A percentile compares a stretch with the other conserved stretches of the same genome.
Evolutionary conservation across 2,329 filamentous ascomycete species (phyloP).

Genomic region (Lizonia empirigonia): DNA sequence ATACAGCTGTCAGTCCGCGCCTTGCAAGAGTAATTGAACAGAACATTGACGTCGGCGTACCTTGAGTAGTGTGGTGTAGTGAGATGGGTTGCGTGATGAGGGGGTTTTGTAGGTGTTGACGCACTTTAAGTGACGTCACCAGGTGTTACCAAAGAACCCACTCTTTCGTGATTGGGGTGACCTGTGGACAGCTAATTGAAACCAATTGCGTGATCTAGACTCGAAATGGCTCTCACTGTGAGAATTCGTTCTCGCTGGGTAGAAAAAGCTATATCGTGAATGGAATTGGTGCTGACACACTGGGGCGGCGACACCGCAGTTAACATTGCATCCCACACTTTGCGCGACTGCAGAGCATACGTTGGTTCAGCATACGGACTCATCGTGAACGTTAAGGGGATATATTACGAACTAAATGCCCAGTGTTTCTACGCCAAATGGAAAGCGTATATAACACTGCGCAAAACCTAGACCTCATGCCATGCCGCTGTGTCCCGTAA

Average conservation of each 20-base stretch:
- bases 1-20: conserved; percentile 26
- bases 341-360: neutral
- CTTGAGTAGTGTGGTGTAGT: conserved; percentile 8
- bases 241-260: too few species aligned
- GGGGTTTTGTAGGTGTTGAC: conserved; percentile 6
- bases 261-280: too few species aligned
- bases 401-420: conserved; percentile 31
- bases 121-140: conserved; percentile 7
- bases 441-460: conserved; percentile 23
- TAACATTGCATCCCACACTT: neutral
- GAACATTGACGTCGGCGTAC: conserved; percentile 20
- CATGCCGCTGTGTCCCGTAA: conserved; percentile 30
- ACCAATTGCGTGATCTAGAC: conserved; percentile 7
- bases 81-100: conserved; percentile 1
- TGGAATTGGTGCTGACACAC: neutral
- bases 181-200: neutral
- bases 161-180: conserved; percentile 1
- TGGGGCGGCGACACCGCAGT: neutral
- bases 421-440: conserved; percentile 22
- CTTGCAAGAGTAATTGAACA: conserved; percentile 12
- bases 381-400: conserved; percentile 15
- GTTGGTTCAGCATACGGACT: neutral
- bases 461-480: conserved; percentile 23
- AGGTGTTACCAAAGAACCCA: neutral
- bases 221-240: neutral